A percentile compares a stretch with the other conserved stretches of the same genome.
Conservation (phyloP, 495 filamentous ascomycete genomes). For the Bombardia bombarda region DNA sequence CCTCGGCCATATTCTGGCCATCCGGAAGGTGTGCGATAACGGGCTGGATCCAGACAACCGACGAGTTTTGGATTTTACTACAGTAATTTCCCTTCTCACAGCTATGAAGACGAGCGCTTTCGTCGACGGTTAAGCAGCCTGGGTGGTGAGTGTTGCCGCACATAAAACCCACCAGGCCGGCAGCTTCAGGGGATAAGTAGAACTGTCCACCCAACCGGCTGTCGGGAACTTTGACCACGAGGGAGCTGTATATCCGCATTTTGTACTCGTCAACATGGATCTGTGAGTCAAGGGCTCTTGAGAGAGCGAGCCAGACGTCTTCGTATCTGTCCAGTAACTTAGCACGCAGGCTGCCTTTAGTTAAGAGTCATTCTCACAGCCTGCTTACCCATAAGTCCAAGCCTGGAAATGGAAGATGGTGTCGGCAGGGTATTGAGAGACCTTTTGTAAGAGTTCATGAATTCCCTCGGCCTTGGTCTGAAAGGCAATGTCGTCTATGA, state of each 20-base stretch:
- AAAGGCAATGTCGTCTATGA: conserved; percentile 41
- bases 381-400: conserved; percentile 83
- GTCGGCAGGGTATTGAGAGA: conserved; percentile 59
- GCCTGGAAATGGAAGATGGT: conserved; percentile 79
- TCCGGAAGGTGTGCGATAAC: conserved; percentile 52
- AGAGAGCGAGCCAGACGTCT: conserved; percentile 82
- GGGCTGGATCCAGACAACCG: conserved; percentile 69
- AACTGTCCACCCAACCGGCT: conserved; percentile 25
- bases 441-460: conserved; percentile 61
- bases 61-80: conserved; percentile 39
- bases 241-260: conserved; percentile 59
- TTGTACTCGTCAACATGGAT: conserved; percentile 84
- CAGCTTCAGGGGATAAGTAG: conserved; percentile 46
- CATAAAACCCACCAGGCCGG: conserved; percentile 65
- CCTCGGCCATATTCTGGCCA: conserved; percentile 58
- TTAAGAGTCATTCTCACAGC: too few relatives aligned
- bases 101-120: conserved; percentile 69
- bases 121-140: conserved; percentile 63
- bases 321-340: too few relatives aligned
- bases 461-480: conserved; percentile 65
- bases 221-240: conserved; percentile 32
- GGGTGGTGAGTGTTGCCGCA: conserved; percentile 61
- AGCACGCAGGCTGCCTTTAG: too few relatives aligned
- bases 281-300: conserved; percentile 60
- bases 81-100: conserved; percentile 73